phyloP scores from a whole-genome alignment of 2,329 filamentous ascomycete species.

The Alternaria longipes region DNA sequence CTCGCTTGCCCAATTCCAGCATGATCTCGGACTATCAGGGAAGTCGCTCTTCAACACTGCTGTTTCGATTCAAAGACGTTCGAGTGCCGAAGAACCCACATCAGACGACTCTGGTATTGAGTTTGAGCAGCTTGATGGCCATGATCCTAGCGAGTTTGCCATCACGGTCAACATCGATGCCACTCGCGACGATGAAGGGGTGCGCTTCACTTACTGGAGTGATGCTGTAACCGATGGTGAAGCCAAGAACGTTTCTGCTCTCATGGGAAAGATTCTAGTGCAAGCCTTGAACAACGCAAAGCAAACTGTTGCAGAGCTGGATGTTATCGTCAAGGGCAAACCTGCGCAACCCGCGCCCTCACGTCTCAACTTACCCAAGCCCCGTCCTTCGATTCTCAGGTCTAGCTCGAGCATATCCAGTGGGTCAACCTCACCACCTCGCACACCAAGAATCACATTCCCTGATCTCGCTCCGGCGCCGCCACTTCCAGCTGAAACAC shows the following conservation, averaged over 20 bases:
- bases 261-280: slow-evolving; percentile 38
- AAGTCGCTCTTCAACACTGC: slow-evolving; percentile 59
- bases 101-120: slow-evolving; percentile 25
- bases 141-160: slow-evolving; percentile 46
- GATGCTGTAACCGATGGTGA: slow-evolving; percentile 41
- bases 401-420: slow-evolving; percentile 12
- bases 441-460: slow-evolving; percentile 25
- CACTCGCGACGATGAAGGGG: slow-evolving; percentile 39
- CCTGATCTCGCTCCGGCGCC: slow-evolving; percentile 15
- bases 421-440: slow-evolving; percentile 27
- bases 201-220: slow-evolving; percentile 46
- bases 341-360: neutral
- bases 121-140: slow-evolving; percentile 41
- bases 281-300: slow-evolving; percentile 32
- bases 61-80: slow-evolving; percentile 48
- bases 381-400: slow-evolving; percentile 15
- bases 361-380: slow-evolving; percentile 12
- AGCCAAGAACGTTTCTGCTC: slow-evolving; percentile 37
- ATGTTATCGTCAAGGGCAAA: slow-evolving; percentile 28
- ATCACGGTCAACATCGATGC: slow-evolving; percentile 48
- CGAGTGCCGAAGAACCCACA: slow-evolving; percentile 14
- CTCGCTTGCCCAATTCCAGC: slow-evolving; percentile 58
- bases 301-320: slow-evolving; percentile 40
- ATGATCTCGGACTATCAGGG: slow-evolving; percentile 50
- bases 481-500: slow-evolving; percentile 16